These are phyloP conservation scores for Saturnispora kantuleensis DNA, from an alignment of 805 yeast genomes.

Conservation along the genomic window DNA sequence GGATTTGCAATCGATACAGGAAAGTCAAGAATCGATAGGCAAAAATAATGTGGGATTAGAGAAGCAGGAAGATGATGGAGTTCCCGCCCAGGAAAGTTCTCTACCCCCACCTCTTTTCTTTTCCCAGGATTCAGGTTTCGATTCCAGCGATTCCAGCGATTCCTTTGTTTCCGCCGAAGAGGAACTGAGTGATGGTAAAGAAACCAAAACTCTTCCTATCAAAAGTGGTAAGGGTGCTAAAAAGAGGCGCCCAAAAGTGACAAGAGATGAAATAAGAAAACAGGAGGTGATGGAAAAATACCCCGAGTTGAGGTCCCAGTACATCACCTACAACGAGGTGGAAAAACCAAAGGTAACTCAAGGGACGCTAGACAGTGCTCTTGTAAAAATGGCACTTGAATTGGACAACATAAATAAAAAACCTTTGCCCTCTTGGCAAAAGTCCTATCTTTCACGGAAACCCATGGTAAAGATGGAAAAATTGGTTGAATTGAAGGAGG, in stretches of 20 bases:
- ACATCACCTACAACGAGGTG: not conserved
- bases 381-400: not conserved
- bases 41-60: not conserved
- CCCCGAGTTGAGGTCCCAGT: not conserved
- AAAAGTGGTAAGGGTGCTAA: not conserved
- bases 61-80: not conserved
- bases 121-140: not conserved
- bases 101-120: too few relatives aligned
- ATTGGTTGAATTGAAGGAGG: not conserved
- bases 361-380: not conserved
- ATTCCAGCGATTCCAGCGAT: not conserved
- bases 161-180: slow-evolving; percentile 2
- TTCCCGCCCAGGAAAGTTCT: not conserved
- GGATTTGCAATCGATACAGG: too few relatives aligned
- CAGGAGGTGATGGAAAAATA: not conserved
- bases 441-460: not conserved
- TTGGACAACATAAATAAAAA: not conserved
- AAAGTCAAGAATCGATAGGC: too few relatives aligned
- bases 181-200: not conserved
- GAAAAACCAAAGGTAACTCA: not conserved
- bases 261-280: not conserved
- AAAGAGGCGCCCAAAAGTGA: not conserved
- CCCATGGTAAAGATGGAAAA: slow-evolving; percentile 3
- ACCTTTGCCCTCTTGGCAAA: slow-evolving; percentile 2
- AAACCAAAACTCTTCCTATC: not conserved